Conservation (phyloP, 2,329 filamentous ascomycete species). For the Rhynchosporium secalis region DNA sequence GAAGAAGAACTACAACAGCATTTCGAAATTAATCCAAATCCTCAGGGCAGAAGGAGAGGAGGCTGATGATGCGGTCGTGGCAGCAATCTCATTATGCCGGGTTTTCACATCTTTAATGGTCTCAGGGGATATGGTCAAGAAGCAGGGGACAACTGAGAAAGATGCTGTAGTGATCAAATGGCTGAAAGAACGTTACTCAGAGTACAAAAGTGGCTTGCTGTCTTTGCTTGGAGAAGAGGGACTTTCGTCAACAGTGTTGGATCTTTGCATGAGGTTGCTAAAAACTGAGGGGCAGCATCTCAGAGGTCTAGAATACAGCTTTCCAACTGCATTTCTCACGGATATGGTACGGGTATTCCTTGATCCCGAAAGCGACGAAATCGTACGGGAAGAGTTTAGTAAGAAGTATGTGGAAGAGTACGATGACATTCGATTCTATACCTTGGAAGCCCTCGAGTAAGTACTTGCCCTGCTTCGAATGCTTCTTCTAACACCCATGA, state of each 20-base stretch:
- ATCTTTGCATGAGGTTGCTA: constrained; percentile 77
- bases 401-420: constrained; percentile 77
- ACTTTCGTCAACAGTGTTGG: constrained; percentile 70
- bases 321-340: constrained; percentile 67
- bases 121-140: constrained; percentile 67
- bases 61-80: constrained; percentile 60
- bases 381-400: constrained; percentile 69
- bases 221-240: constrained; percentile 61
- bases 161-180: constrained; percentile 74
- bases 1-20: constrained; percentile 89
- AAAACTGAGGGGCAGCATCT: constrained; percentile 73
- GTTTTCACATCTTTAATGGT: constrained; percentile 82
- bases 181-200: constrained; percentile 72
- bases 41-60: constrained; percentile 52
- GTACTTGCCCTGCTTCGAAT: constrained; percentile 38
- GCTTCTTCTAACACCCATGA: constrained; percentile 20
- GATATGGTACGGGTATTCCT: constrained; percentile 65
- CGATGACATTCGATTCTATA: constrained; percentile 83
- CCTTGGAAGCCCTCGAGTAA: constrained; percentile 73
- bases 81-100: constrained; percentile 79
- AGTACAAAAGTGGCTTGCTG: constrained; percentile 67
- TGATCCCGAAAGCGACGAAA: constrained; percentile 54
- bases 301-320: constrained; percentile 63
- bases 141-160: constrained; percentile 66
- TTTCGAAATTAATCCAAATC: constrained; percentile 68